phyloP scores from a whole-genome alignment of 83 land plant genomes.

The Diphasiastrum complanatum region DNA sequence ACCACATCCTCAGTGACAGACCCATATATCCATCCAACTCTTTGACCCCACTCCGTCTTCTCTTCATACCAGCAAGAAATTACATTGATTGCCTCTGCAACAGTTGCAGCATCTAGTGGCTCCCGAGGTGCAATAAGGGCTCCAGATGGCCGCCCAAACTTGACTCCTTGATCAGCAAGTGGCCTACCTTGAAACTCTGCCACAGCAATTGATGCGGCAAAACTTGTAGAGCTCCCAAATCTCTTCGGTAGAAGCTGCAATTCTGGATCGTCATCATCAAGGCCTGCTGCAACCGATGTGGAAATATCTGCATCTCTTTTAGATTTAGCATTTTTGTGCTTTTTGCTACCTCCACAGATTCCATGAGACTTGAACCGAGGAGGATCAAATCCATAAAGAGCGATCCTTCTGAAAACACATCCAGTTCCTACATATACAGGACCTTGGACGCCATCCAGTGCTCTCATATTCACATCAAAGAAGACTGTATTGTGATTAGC shows the following conservation, averaged over 20 bases:
- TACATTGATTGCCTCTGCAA: constrained; percentile 19
- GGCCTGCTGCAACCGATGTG: neutral
- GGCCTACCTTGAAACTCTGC: constrained; percentile 16
- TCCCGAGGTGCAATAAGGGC: neutral
- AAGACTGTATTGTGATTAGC: constrained; percentile 18
- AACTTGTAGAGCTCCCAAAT: constrained; percentile 1
- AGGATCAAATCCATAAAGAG: constrained; percentile 12
- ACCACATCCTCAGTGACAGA: constrained; percentile 14
- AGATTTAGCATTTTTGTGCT: neutral
- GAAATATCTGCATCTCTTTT: neutral
- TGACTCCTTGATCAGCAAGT: constrained; percentile 4
- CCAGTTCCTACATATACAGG: constrained; percentile 11
- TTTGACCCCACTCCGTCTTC: too few relatives aligned
- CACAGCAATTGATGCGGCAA: neutral
- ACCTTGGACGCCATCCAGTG: constrained; percentile 15
- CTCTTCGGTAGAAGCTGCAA: constrained; percentile 4
- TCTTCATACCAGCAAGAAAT: too few relatives aligned
- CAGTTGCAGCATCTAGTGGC: constrained; percentile 8
- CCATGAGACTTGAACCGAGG: neutral
- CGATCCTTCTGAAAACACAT: constrained; percentile 3
- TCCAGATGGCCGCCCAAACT: constrained; percentile 10
- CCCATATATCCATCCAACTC: too few relatives aligned
- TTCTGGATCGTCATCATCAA: constrained; percentile 4
- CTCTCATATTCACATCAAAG: too few relatives aligned
- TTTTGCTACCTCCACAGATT: neutral